These are phyloP conservation scores for Candida frijolesensis DNA, from an alignment of 1,139 yeast species.

Conservation along the genomic window DNA sequence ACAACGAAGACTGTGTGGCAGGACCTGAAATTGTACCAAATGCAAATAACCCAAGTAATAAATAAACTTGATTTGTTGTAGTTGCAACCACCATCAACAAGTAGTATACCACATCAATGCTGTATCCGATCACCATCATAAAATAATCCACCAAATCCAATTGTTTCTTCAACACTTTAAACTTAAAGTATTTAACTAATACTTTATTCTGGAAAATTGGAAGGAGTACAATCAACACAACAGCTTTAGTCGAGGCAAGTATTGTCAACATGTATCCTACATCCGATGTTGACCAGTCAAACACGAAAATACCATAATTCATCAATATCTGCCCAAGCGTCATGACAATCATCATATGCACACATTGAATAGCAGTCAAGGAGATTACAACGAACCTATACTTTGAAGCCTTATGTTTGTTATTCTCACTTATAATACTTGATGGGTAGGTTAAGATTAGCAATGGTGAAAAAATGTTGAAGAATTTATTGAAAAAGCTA, in stretches of 20 bases:
- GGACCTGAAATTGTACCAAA: conserved; percentile 45
- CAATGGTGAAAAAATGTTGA: conserved; percentile 44
- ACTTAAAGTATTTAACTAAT: conserved; percentile 27
- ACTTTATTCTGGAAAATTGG: conserved; percentile 35
- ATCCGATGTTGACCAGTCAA: conserved; percentile 59
- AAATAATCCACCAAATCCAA: conserved; percentile 60
- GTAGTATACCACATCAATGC: conserved; percentile 57
- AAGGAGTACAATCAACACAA: conserved; percentile 32
- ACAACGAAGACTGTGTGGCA: conserved; percentile 33
- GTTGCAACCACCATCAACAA: conserved; percentile 25
- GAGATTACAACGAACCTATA: conserved; percentile 40
- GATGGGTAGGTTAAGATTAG: conserved; percentile 15
- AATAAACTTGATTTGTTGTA: conserved; percentile 18
- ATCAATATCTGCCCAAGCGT: conserved; percentile 43
- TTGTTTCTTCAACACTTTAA: conserved; percentile 39
- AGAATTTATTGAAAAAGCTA: not conserved
- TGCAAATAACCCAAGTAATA: conserved; percentile 36
- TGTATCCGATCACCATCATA: conserved; percentile 19
- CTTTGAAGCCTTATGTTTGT: conserved; percentile 14
- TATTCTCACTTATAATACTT: conserved; percentile 15
- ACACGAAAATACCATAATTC: conserved; percentile 58
- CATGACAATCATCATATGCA: conserved; percentile 35
- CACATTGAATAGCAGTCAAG: conserved; percentile 41
- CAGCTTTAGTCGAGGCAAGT: conserved; percentile 45
- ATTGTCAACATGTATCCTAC: conserved; percentile 61